A percentile compares a stretch with the other conserved stretches of the same genome.
Evolutionary conservation across 768 basidiomycete genomes (phyloP).

Genomic region (Scleroderma citrinum): DNA sequence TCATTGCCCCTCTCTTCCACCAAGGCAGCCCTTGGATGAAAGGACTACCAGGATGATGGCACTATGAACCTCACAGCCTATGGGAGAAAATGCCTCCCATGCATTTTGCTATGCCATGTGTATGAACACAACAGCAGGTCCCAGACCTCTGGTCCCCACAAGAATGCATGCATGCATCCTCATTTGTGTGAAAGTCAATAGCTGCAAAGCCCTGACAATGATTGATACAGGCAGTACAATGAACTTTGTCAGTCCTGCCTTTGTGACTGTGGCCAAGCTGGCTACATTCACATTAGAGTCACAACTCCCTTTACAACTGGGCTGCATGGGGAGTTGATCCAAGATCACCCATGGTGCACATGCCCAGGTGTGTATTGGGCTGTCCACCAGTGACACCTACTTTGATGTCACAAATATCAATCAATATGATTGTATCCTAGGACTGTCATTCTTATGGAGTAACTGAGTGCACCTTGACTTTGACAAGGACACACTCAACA

Average conservation of each 20-base stretch:
- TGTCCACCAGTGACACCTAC: slow-evolving; percentile 8
- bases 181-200: background rate
- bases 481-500: background rate
- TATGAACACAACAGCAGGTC: background rate
- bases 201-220: slow-evolving; percentile 11
- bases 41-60: background rate
- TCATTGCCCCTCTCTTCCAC: no score
- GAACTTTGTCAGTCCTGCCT: slow-evolving; percentile 16
- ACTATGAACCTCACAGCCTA: background rate
- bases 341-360: slow-evolving; percentile 24
- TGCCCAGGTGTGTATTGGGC: slow-evolving; percentile 6
- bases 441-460: slow-evolving; percentile 27
- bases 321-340: slow-evolving; percentile 25
- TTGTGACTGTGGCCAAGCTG: slow-evolving; percentile 9
- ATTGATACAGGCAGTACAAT: slow-evolving; percentile 23
- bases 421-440: slow-evolving; percentile 31
- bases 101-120: background rate
- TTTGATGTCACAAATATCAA: slow-evolving; percentile 33
- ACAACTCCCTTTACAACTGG: slow-evolving; percentile 25
- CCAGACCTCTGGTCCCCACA: background rate
- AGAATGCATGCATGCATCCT: background rate
- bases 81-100: no score
- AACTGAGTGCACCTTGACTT: slow-evolving; percentile 11
- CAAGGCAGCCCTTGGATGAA: no score
- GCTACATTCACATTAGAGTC: slow-evolving; percentile 7